Evolutionary conservation across 2,329 filamentous ascomycete genomes (phyloP).

Genomic region (Colletotrichum echinochloae): DNA sequence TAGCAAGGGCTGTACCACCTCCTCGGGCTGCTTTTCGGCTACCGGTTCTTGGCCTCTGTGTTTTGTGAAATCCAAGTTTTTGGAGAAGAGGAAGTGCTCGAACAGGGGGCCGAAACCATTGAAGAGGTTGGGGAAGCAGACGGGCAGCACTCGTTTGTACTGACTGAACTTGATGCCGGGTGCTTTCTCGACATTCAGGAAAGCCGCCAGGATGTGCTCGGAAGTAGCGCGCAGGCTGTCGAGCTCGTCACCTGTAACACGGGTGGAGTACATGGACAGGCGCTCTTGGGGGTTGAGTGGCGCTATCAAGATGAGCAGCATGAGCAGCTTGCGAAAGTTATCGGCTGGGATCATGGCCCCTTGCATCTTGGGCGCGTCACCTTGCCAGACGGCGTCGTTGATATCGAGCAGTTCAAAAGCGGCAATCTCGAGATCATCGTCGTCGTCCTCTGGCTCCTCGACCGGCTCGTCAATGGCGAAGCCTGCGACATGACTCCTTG

Average conservation of each 20-base stretch:
- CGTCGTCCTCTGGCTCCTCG: slow-evolving; percentile 61
- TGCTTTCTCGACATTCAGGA: slow-evolving; percentile 72
- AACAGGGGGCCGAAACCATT: slow-evolving; percentile 76
- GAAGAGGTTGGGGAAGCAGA: slow-evolving; percentile 75
- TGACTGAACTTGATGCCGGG: slow-evolving; percentile 72
- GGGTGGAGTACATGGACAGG: slow-evolving; percentile 69
- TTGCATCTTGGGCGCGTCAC: slow-evolving; percentile 62
- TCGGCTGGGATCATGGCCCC: slow-evolving; percentile 80
- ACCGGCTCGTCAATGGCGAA: slow-evolving; percentile 61
- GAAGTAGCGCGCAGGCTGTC: slow-evolving; percentile 71
- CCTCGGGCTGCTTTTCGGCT: slow-evolving; percentile 39
- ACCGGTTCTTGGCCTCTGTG: slow-evolving; percentile 51
- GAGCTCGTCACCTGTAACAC: slow-evolving; percentile 67
- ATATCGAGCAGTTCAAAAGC: slow-evolving; percentile 77
- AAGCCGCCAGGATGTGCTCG: slow-evolving; percentile 73
- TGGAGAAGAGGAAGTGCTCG: slow-evolving; percentile 81
- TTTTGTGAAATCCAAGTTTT: slow-evolving; percentile 75
- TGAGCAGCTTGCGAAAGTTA: slow-evolving; percentile 77
- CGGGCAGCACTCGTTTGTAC: slow-evolving; percentile 70
- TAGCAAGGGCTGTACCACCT: slow-evolving; percentile 61
- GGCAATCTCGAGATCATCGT: slow-evolving; percentile 75
- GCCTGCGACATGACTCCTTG: slow-evolving; percentile 48
- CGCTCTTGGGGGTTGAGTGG: slow-evolving; percentile 74
- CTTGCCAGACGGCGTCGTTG: slow-evolving; percentile 69
- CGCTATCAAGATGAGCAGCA: slow-evolving; percentile 76